Evolutionary conservation across 2,329 filamentous ascomycete species (phyloP), one percentile per base, ranked within the genome.

Genomic region (Apiospora hydei): DNA sequence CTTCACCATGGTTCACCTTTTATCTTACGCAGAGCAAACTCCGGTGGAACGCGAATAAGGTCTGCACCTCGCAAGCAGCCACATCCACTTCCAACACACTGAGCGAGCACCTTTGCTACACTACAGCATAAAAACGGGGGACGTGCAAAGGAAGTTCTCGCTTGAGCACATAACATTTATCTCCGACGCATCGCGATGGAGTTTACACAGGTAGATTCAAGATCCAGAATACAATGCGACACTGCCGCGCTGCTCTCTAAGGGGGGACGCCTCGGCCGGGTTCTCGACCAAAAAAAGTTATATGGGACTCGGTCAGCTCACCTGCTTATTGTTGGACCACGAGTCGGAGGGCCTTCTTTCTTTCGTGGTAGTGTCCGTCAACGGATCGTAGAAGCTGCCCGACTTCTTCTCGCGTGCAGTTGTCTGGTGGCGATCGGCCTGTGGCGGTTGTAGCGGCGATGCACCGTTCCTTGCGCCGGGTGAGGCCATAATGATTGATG

Each of bases 311-410:
- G 46, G 51, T 53, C 24, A 72, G 75, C 79, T 78, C 77, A 81
- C 80, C 77, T 77, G 78, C 73, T 79, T 80, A 49, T 38, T 70
- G 57, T 64, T 64, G 11, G 78, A 78, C 78, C 79, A 78, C 73
- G 74, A 77, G 70, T 84, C 83, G 34, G 81, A 78, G 38, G 81
- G 77, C 71, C 79, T 78, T 72, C 82, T 80, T 74, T 84, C 81
- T 72, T 81, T 80, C 34, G 34, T 38, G 38, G 83, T 83, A 11
- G 83, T 83, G 73, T 85, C 83, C 30, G 83, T 83, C 66, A 84
- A 81, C 53, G 83, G 84, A 75, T 85, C 83, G 79, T 85, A 85
- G 73, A 85, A 85, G 76, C 81, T 84, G 71, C 83, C 82, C 13
- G 81, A 77, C 10, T 80, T 79, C 77, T 84, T 84, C 70, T 84